Percentiles rank a stretch among this genome's conserved stretches.
Conservation (phyloP, 2,329 filamentous ascomycete genomes). For the Pochonia chlamydosporia region DNA sequence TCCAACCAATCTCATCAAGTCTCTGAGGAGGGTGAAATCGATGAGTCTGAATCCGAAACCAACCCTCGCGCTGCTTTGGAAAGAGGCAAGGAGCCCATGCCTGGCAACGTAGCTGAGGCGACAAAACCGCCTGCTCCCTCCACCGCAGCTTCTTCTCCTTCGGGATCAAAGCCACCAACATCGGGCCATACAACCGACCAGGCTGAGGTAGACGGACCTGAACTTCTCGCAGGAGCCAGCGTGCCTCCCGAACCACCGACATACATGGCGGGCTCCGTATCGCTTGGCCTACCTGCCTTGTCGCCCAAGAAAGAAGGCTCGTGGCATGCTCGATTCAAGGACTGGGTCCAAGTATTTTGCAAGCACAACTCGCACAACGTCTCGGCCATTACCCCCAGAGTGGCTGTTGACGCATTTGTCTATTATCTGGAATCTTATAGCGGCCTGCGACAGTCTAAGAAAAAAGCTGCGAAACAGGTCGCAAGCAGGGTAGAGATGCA, state of each 20-base stretch:
- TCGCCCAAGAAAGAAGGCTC: constrained; percentile 21
- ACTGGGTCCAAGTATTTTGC: constrained; percentile 27
- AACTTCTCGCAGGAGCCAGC: constrained; percentile 8
- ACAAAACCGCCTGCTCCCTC: neutral
- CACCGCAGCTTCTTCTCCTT: neutral
- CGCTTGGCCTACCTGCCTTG: constrained; percentile 22
- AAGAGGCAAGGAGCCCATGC: constrained; percentile 2
- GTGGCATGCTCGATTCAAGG: constrained; percentile 28
- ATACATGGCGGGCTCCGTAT: constrained; percentile 14
- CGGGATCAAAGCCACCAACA: neutral
- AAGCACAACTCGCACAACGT: constrained; percentile 17
- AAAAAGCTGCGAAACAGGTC: constrained; percentile 24
- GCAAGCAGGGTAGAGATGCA: constrained; percentile 19
- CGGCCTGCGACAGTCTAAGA: constrained; percentile 24
- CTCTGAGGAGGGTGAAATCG: constrained; percentile 29
- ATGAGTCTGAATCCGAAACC: constrained; percentile 14
- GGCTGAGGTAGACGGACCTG: neutral
- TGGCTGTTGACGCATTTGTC: constrained; percentile 20
- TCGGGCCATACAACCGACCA: neutral
- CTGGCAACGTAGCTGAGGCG: neutral
- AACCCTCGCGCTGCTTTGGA: constrained; percentile 10
- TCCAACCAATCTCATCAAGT: constrained; percentile 6
- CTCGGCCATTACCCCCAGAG: constrained; percentile 16
- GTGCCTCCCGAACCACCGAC: constrained; percentile 15
- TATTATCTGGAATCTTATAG: constrained; percentile 25